phyloP scores from a whole-genome alignment of 306 rosid genomes.

The Glycyrrhiza uralensis region DNA sequence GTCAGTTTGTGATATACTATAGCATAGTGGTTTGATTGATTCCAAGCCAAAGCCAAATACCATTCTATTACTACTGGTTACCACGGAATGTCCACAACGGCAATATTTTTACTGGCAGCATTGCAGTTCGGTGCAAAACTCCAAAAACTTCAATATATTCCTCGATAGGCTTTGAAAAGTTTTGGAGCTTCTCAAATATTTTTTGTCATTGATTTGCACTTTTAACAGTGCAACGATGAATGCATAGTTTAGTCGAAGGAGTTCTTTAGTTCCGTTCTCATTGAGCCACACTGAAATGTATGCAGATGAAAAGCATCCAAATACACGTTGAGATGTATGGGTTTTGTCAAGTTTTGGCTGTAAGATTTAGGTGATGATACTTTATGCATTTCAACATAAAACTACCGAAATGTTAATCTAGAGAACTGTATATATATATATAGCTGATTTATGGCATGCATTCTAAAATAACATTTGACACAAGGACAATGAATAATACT shows the following conservation, averaged over 20 bases:
- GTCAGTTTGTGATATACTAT: background rate
- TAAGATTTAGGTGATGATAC: background rate
- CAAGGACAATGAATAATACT: too few species aligned
- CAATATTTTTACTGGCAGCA: background rate
- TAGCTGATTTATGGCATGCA: background rate
- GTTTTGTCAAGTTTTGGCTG: too few species aligned
- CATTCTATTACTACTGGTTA: background rate
- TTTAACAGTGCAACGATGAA: background rate
- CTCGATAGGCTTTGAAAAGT: background rate
- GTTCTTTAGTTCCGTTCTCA: too few species aligned
- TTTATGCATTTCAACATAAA: background rate
- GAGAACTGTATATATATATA: background rate
- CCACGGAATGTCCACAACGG: background rate
- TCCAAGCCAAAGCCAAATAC: background rate
- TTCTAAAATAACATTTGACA: too few species aligned
- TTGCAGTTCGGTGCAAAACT: background rate
- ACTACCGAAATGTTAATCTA: background rate
- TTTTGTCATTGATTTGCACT: background rate
- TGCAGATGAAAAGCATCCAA: too few species aligned
- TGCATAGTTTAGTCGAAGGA: too few species aligned
- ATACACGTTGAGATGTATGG: too few species aligned
- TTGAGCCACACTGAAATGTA: too few species aligned
- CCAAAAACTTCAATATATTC: background rate
- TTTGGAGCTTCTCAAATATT: background rate
- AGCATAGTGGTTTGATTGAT: background rate